Base-by-base conservation (phyloP, 2,329 filamentous ascomycete genomes). In the Arthrobotrys pseudoclavata region DNA sequence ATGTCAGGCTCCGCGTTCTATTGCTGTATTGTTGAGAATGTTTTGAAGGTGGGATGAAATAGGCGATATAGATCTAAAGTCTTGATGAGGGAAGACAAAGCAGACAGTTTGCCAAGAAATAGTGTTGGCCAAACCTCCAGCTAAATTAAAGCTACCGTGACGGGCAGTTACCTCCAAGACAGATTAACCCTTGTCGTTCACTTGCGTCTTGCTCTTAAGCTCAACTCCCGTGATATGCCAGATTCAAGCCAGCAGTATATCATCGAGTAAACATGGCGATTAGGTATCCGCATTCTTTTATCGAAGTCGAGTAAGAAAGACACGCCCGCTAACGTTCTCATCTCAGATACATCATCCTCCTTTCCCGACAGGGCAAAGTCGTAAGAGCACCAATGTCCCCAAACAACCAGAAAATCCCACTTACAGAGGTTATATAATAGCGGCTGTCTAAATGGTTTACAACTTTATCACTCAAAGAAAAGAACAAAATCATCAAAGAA, bases 401-500 rank as follows among this genome's bases (percentile, higher is more conserved):
- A 37, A n/a, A 20, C n/a, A 5, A 45, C 10, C 15, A 18, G 47
- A 52, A 45, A 13, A 48, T 26, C 34, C 55, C 18, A 34, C 45
- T 66, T 71, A 57, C 26, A n/a, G 18, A 62, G 18, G 12, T 52
- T 70, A 52, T 15, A 31, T 26, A 7, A 15, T 22, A 99, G 96
- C 94, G 96, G 83, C 91, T 99, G 70, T 96, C 96, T 81, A 99
- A 99, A 87, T 99, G 96, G 96, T 99, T 99, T 86, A 97, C 94
- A 69, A 99, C 96, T 15, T 89, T 99, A 79, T 97, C 95, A 40
- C 96, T 96, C 80, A 97, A 92, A 86, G 96, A 99, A 84, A 99
- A 99, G 87, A 96, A 95, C 85, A 99, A 99, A 88, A 98, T 99
- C 84, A 95, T 99, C 88, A 99, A 99, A 86, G 96, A 99, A 87